Percentiles rank a stretch among this genome's conserved stretches.
Evolutionary conservation across 768 basidiomycete genomes (phyloP).

Genomic region (Jaapia argillacea): DNA sequence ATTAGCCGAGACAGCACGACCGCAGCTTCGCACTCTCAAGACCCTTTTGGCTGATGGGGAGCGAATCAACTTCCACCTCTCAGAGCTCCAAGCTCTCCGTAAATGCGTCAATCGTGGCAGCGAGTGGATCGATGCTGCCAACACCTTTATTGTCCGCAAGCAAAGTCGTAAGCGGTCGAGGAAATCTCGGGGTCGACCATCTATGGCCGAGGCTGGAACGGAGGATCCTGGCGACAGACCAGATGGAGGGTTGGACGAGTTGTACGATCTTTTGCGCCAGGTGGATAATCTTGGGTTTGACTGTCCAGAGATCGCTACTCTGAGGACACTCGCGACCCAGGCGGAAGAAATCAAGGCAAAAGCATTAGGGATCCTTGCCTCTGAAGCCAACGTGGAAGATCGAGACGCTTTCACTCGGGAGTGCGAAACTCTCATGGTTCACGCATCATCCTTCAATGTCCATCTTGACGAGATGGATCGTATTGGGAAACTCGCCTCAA

Average conservation of each 20-base stretch:
- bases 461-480: conserved; percentile 68
- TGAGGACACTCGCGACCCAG: conserved; percentile 44
- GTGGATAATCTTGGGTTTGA: conserved; percentile 81
- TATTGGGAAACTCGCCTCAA: conserved; percentile 72
- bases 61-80: conserved; percentile 65
- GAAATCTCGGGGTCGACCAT: conserved; percentile 42
- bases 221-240: conserved; percentile 57
- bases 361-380: conserved; percentile 41
- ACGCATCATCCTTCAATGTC: conserved; percentile 75
- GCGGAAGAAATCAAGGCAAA: conserved; percentile 56
- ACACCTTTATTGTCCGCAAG: conserved; percentile 69
- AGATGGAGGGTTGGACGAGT: conserved; percentile 61
- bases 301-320: conserved; percentile 55
- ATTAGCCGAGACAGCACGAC: conserved; percentile 59
- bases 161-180: conserved; percentile 71
- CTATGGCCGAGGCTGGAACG: conserved; percentile 28
- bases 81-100: conserved; percentile 61
- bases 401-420: conserved; percentile 53
- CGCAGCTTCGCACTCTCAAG: conserved; percentile 66
- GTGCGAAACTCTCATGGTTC: conserved; percentile 59
- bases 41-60: conserved; percentile 85
- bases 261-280: conserved; percentile 59
- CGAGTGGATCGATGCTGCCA: conserved; percentile 84
- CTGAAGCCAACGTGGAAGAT: conserved; percentile 30
- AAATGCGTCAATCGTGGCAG: conserved; percentile 76